phyloP scores from a whole-genome alignment of 345 rosid species.

The Citrus australasica region DNA sequence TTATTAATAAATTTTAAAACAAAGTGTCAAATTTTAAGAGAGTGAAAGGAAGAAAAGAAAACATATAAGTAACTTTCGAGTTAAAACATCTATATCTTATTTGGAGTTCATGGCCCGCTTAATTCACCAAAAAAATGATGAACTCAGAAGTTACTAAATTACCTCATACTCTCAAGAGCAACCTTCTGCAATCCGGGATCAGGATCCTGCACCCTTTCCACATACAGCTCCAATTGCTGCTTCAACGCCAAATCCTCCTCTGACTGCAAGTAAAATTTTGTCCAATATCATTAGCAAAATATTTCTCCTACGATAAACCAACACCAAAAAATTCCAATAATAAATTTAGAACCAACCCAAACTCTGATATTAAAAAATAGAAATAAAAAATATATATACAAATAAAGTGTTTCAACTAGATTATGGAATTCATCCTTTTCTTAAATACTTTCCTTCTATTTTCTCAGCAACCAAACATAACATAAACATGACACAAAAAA shows the following conservation, averaged over 20 bases:
- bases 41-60: not conserved
- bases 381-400: not conserved
- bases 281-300: not conserved
- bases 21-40: not conserved
- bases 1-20: not conserved
- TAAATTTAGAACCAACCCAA: not conserved
- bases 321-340: not conserved
- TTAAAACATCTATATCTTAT: not conserved
- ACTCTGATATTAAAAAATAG: not conserved
- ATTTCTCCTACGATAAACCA: not conserved
- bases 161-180: conserved; percentile 98
- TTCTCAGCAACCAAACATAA: not conserved
- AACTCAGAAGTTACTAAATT: conserved; percentile 1
- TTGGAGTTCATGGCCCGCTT: not conserved
- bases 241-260: conserved; percentile 92
- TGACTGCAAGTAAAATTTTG: conserved; percentile 43
- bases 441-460: not conserved
- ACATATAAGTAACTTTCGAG: not conserved
- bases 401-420: not conserved
- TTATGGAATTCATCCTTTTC: not conserved
- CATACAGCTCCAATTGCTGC: conserved; percentile 91
- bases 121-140: not conserved
- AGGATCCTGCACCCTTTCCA: conserved; percentile 90
- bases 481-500: not conserved
- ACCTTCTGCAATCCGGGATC: conserved; percentile 83